Percentiles rank a stretch among this genome's conserved stretches.
These are phyloP conservation scores for Alternaria atra DNA, from an alignment of 2,329 filamentous ascomycete species.

Conservation along the genomic window DNA sequence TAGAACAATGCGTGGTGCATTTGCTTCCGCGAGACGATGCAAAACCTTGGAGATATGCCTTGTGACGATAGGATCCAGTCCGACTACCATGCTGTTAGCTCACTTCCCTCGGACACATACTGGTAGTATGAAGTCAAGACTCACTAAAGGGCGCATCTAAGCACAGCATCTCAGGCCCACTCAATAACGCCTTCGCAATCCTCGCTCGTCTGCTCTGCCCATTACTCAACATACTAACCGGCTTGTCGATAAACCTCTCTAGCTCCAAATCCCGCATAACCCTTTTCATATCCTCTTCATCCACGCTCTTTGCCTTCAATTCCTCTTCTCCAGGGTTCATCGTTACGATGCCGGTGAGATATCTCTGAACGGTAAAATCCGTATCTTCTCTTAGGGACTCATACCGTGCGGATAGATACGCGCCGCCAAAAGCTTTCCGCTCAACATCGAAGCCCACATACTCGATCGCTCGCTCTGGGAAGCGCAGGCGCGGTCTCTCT, in stretches of 20 bases:
- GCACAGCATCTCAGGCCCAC: slow-evolving; percentile 79
- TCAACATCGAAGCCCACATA: slow-evolving; percentile 92
- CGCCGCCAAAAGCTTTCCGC: slow-evolving; percentile 65
- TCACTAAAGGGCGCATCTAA: slow-evolving; percentile 85
- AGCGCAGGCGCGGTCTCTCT: slow-evolving; percentile 63
- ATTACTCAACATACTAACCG: slow-evolving; percentile 90
- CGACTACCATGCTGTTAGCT: slow-evolving; percentile 63
- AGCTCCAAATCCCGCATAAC: slow-evolving; percentile 77
- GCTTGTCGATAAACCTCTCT: slow-evolving; percentile 74
- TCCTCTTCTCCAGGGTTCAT: slow-evolving; percentile 73
- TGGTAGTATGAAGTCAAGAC: slow-evolving; percentile 22
- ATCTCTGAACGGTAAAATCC: slow-evolving; percentile 85
- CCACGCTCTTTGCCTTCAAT: slow-evolving; percentile 57
- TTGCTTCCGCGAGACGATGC: slow-evolving; percentile 70
- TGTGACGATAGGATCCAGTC: slow-evolving; percentile 85
- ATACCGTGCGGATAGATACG: slow-evolving; percentile 89
- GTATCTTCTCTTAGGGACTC: slow-evolving; percentile 86
- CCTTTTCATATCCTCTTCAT: slow-evolving; percentile 61
- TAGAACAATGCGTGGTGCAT: slow-evolving; percentile 76
- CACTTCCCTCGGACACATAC: not conserved
- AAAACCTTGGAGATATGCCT: slow-evolving; percentile 76
- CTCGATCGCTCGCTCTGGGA: slow-evolving; percentile 74
- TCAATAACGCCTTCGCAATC: slow-evolving; percentile 86
- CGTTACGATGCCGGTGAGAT: slow-evolving; percentile 81
- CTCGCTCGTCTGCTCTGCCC: slow-evolving; percentile 87